Evolutionary conservation across 768 basidiomycete genomes (phyloP).

Genomic region (Thelephora ganbajun): DNA sequence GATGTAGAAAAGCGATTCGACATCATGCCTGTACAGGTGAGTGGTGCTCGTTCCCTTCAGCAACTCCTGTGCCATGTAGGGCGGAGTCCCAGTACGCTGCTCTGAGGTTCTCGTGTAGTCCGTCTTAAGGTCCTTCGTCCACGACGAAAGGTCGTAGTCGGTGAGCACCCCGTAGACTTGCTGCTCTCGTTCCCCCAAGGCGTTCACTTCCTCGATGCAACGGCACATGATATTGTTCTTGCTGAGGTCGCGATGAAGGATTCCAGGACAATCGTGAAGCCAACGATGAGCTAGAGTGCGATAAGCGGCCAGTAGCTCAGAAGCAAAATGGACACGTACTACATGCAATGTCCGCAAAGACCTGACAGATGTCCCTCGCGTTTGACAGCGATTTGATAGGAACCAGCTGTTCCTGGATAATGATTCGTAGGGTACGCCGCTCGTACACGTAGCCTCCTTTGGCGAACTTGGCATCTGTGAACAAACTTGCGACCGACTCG

Average conservation of each 20-base stretch:
- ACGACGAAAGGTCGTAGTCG: background rate
- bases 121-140: background rate
- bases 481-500: too few relatives aligned
- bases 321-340: conserved; percentile 12
- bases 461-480: background rate
- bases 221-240: conserved; percentile 19
- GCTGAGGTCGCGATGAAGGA: conserved; percentile 21
- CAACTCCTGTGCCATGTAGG: conserved; percentile 19
- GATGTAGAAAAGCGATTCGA: conserved; percentile 6
- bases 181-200: conserved; percentile 15
- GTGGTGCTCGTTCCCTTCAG: background rate
- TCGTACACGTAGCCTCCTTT: conserved; percentile 1
- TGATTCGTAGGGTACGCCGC: conserved; percentile 9
- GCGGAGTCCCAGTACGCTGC: conserved; percentile 15
- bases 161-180: conserved; percentile 15
- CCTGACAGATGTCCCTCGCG: conserved; percentile 15
- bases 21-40: conserved; percentile 4
- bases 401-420: conserved; percentile 11
- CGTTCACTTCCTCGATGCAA: conserved; percentile 1
- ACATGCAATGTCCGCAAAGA: conserved; percentile 18
- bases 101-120: background rate
- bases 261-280: conserved; percentile 8
- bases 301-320: background rate
- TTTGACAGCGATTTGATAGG: conserved; percentile 12
- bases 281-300: conserved; percentile 13